Conservation (phyloP, 1,284 basidiomycete species). For the Ganoderma sp. region DNA sequence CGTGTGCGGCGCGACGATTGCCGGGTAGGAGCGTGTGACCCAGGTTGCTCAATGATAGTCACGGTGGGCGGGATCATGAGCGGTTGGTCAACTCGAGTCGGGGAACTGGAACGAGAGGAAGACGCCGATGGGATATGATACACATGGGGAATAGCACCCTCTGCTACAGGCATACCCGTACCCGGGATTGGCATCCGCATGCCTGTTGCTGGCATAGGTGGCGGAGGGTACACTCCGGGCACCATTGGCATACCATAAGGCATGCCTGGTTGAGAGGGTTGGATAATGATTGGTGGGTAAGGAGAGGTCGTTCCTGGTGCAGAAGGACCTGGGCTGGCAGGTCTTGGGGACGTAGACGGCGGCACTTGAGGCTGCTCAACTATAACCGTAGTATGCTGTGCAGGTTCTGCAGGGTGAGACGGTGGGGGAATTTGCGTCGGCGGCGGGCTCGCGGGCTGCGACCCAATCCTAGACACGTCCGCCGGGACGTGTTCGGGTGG, state of each 20-base stretch:
- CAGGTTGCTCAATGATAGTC: neutral
- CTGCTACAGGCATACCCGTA: too few relatives aligned
- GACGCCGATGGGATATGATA: neutral
- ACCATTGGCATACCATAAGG: neutral
- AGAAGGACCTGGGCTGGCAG: neutral
- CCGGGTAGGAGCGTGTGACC: neutral
- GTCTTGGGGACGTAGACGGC: neutral
- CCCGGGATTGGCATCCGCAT: neutral
- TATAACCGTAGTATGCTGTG: constrained; percentile 2
- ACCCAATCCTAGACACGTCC: neutral
- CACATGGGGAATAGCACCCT: neutral
- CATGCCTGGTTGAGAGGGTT: constrained; percentile 12
- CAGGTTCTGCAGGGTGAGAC: neutral
- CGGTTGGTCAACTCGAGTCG: constrained; percentile 4
- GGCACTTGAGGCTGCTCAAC: neutral
- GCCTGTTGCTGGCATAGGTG: neutral
- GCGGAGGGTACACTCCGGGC: neutral
- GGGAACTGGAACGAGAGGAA: neutral
- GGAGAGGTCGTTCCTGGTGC: neutral
- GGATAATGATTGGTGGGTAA: constrained; percentile 22
- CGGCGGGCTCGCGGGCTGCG: neutral
- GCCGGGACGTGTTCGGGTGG: neutral
- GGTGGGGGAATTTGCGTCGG: neutral
- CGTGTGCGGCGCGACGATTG: neutral
- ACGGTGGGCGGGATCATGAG: constrained; percentile 3